Percentiles rank a stretch among this genome's conserved stretches.
Conservation (phyloP, 345 rosid genomes). For the Citrus australasica region DNA sequence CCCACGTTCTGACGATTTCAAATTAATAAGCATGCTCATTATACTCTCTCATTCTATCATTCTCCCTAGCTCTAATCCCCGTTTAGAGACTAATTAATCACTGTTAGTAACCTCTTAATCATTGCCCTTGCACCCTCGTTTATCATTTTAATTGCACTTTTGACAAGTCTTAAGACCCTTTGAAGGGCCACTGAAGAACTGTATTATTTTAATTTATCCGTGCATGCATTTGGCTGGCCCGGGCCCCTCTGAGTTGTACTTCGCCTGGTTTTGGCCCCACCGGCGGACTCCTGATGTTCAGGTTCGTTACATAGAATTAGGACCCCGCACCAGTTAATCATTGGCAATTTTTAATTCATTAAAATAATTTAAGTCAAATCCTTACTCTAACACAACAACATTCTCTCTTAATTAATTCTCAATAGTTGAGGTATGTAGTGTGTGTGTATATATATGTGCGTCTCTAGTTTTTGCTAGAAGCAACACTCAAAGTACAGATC, state of each 20-base stretch:
- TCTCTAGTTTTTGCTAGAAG: background rate
- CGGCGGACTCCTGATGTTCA: constrained; percentile 38
- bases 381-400: constrained; percentile 16
- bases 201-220: constrained; percentile 29
- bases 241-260: constrained; percentile 48
- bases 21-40: background rate
- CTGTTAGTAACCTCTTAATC: constrained; percentile 17
- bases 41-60: background rate
- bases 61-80: background rate
- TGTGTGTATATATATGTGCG: background rate
- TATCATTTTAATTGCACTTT: constrained; percentile 15
- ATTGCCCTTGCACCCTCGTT: constrained; percentile 14
- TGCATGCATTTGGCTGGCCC: constrained; percentile 28
- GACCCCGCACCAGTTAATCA: constrained; percentile 32
- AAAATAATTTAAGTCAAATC: constrained; percentile 36
- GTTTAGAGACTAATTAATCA: constrained; percentile 12
- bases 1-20: constrained; percentile 44
- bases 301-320: constrained; percentile 31
- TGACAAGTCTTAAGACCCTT: constrained; percentile 15
- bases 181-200: constrained; percentile 14
- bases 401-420: constrained; percentile 5
- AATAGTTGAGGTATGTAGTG: background rate
- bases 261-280: constrained; percentile 43
- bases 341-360: constrained; percentile 22
- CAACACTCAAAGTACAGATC: background rate